phyloP scores from a whole-genome alignment of 192 early-diverging fungal species.

The Mortierella hygrophila region DNA sequence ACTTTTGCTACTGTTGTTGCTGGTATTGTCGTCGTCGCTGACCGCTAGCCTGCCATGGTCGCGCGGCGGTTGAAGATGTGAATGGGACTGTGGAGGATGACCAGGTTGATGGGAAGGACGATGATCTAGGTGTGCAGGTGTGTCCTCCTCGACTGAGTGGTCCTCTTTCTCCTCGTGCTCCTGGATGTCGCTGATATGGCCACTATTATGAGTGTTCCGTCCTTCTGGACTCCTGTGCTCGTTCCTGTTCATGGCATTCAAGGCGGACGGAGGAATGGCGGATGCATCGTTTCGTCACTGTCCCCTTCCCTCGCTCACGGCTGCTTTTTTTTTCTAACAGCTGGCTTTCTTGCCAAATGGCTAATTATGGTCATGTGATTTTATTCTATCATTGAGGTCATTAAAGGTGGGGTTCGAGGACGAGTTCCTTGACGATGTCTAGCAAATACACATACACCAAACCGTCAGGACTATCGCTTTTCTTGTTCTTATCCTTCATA shows the following conservation, averaged over 20 bases:
- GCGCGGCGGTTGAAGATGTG: not conserved
- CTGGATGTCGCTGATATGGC: not conserved
- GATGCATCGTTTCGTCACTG: not conserved
- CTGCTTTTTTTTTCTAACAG: not conserved
- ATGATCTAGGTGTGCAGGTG: not conserved
- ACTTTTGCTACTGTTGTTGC: not conserved
- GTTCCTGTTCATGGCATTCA: constrained; percentile 39
- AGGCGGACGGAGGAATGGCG: not conserved
- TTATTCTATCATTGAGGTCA: constrained; percentile 7
- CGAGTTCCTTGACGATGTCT: not conserved
- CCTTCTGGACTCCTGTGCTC: constrained; percentile 21
- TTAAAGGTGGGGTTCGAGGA: not conserved
- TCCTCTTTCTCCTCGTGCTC: not conserved
- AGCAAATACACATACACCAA: not conserved
- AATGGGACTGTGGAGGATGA: not conserved
- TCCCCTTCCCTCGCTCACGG: not conserved
- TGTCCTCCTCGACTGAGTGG: not conserved
- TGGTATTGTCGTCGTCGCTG: not conserved
- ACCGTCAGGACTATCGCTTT: not conserved
- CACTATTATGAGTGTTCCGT: not conserved
- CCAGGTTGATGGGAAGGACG: not conserved
- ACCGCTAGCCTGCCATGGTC: not conserved
- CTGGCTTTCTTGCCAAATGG: no score
- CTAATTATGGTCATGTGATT: constrained; percentile 7
- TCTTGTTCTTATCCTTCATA: not conserved